Evolutionary conservation across 352 stramenopile species (phyloP), one percentile per base, ranked within the genome.

Genomic region (Pythium dissotocum): DNA sequence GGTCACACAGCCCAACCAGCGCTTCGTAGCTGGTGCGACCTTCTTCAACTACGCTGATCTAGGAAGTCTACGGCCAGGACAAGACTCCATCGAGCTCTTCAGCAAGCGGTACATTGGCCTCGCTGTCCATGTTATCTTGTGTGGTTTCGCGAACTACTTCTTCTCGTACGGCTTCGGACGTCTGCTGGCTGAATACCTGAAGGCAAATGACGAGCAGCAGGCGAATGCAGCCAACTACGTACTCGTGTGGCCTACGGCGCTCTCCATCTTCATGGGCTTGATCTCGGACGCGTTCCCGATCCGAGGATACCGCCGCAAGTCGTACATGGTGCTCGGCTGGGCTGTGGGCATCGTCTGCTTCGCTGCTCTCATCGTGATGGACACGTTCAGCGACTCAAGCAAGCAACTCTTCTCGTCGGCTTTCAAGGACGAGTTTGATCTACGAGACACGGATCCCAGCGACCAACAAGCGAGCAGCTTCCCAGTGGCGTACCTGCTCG

Each of bases 261-360:
- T 93, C 51, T 82, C 88, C 49, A 78, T 95, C 32, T 58, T 94
- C n/a, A 78, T 92, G 62, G 88, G 87, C 24, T 77, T 95, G 24
- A 14, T 89, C 0, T 82, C 74, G 14, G 88, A 96, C 64, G 76
- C 65, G 21, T 76, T 78, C 46, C 80, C 88, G 7, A 80, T 95
- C 49, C 77, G 66, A 32, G 83, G 83, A 4, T 87, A 78, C 61
- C 87, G 78, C 14, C 75, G 87, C 26, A 94, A 93, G 67, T 67
- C 84, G 18, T 96, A 95, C 71, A 93, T 95, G 69, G 69, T 90
- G 4, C 53, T 87, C 10, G 88, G 88, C 30, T 80, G 69, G 69
- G 16, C 61, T 4, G 12, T 76, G n/a, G 63, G 16, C 7, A 24
- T 63, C 18, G 14, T 46, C 24, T 67, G 68, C 42, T 71, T 33